Base-by-base conservation (phyloP, 805 yeast genomes). In the Komagataella phaffii region DNA sequence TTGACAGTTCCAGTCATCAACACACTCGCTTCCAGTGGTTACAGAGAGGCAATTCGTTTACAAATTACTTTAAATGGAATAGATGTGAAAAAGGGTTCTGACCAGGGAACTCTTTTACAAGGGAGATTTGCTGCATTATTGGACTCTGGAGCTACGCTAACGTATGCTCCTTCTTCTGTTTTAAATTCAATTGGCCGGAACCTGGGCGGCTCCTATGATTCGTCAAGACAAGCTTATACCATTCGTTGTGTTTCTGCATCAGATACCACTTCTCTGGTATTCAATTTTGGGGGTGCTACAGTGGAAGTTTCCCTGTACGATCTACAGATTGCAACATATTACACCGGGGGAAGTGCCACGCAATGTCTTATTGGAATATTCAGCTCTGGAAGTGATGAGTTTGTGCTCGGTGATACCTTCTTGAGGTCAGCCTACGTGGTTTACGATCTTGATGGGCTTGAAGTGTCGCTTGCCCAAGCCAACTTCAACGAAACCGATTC, bases 141-240 rank as follows among this genome's bases (percentile, higher is more conserved):
- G 45, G 86, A 81, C 62, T 73, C 82, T 3, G 86, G 86, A 46
- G 73, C 83, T 10, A 76, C 85, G 14, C 61, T 75, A 48, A 61
- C 77, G 10, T 69, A 68, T 53, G 62, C 76, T 5, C 84, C 84
- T 10, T 30, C 51, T 7, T 61, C 52, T 30, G 56, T 71, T 17
- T 47, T 62, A 43, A 48, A 46, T 14, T 54, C 62, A 55, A 46
- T 69, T 52, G 53, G 60, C 53, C 48, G 56, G 49, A 60, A 69
- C 55, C 51, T 71, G 36, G 61, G 72, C 40, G 80, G 83, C 2
- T 23, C 57, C 2, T 82, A 72, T 56, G 67, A 74, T 7, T 40
- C 58, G 2, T 49, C 56, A 2, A 56, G 67, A 5, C 80, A 78
- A 1, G 74, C 72, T 47, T 83, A 80, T 59, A 30, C 66, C 6